Base-by-base conservation (phyloP, 768 basidiomycete genomes). In the Xanthoconium stramineum region DNA sequence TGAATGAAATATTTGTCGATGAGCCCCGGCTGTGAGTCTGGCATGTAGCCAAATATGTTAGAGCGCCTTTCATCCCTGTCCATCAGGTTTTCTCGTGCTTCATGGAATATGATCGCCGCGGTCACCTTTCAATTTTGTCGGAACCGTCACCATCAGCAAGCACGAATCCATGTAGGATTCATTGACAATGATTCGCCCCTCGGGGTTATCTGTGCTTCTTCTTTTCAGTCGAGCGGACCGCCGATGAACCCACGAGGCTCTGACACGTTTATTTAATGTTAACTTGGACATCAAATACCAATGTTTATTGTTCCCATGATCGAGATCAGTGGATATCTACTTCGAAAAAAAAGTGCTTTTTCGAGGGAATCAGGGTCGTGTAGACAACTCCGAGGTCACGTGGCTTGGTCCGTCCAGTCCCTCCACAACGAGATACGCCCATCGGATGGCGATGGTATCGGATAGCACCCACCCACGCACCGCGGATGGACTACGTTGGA, bases 401-500 rank as follows among this genome's bases (percentile, higher is more conserved):
- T 45, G 12, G 7, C 33, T 19, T 8, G 10, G 20, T 20, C 9
- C 28, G 33, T 35, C 33, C 9, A 35, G 33, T 12, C 12, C 33
- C 9, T 9, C 9, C 5, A 12, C 12, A 8, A 35, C 33, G 33
- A 35, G 9, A 12, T 35, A 9, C 19, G 19, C n/a, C 2, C 13
- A 24, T 33, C 15, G 19, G 30, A 14, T 10, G 36, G 36, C 35
- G 46, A 53, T 61, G 51, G 19, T 35, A 28, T 42, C 30, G 6
- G 58, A 54, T 3, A 39, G 14, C 11, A 15, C 36, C 20, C 38
- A 33, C 39, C 29, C 55, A 13, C 11, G 37, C 33, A 24, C 47
- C 33, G 20, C 38, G 32, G 37, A 35, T 19, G 35, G 20, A 29
- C 35, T 20, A 36, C 60, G 52, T 64, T 92, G 89, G 89, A 82